Evolutionary conservation across 257 asterid genomes (phyloP), one percentile per base, ranked within the genome.

Genomic region (Fraxinus americana): DNA sequence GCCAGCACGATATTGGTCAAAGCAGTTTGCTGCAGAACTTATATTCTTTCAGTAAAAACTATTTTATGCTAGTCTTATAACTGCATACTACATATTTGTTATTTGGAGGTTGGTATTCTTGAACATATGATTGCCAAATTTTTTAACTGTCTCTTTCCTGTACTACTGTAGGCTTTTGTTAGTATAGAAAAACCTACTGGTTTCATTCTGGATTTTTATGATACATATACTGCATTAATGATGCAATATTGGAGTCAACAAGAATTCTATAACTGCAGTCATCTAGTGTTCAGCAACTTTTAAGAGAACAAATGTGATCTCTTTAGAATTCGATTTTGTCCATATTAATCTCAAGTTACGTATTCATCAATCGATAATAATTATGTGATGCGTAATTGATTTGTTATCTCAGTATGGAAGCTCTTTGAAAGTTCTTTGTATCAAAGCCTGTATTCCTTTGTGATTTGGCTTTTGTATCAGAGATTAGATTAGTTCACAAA

Each of bases 1-100:
- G 43, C 67, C 71, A 61, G 72, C 79, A 34, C 39, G 45, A 34
- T 45, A 71, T 43, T 78, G 29, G 45, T 81, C 36, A 66, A 48
- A 65, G 59, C 74, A 27, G 72, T 57, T 59, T 54, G 66, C 63
- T 74, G 78, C 67, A 45, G 19, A 73, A 72, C 66, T 45, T 71
- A 68, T 72, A 72, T 68, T 43, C 75, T 32, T 41, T 1, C 43
- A 13, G 78, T 23, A 43, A 12, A 21, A 70, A 29, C 75, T 25
- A 71, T 72, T 71, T 69, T 71, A 30, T 41, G 74, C 25, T 39
- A 27, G 17, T 32, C 29, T 63, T 63, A 67, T 38, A 38, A 27
- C 0, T 59, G 25, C 41, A n/a, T 63, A 36, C 0, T 59, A 32
- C 41, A n/a, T 69, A 36, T 14, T 48, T 27, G 32, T 25, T 21